These are phyloP conservation scores for Geoglossum glabrum DNA, from an alignment of 495 filamentous ascomycete genomes.

Conservation along the genomic window DNA sequence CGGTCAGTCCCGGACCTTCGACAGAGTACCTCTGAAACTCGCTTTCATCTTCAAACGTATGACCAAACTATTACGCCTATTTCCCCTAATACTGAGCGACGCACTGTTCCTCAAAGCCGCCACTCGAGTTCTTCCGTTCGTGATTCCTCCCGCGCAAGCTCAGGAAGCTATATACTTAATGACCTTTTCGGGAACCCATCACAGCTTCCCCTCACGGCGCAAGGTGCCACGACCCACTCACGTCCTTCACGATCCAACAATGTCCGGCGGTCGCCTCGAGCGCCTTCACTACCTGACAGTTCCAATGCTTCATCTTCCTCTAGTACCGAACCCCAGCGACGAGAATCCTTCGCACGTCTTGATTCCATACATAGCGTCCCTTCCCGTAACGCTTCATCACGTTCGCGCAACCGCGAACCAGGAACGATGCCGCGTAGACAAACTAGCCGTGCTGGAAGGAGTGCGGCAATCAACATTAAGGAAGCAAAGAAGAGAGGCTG, in stretches of 20 bases:
- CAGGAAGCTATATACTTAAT: conserved; percentile 6
- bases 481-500: conserved; percentile 34
- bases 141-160: conserved; percentile 1
- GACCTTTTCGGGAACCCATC: conserved; percentile 13
- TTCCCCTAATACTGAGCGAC: conserved; percentile 14
- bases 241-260: background rate
- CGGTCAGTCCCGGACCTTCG: background rate
- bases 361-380: conserved; percentile 28
- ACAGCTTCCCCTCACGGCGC: background rate
- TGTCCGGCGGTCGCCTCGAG: background rate
- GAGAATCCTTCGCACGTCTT: conserved; percentile 26
- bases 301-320: conserved; percentile 10
- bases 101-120: conserved; percentile 12
- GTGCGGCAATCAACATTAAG: conserved; percentile 32
- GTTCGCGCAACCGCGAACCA: background rate
- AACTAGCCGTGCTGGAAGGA: conserved; percentile 26
- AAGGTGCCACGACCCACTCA: background rate
- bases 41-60: background rate
- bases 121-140: conserved; percentile 3
- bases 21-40: background rate
- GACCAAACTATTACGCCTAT: background rate
- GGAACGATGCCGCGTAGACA: conserved; percentile 19
- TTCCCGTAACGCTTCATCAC: conserved; percentile 10
- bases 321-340: background rate
- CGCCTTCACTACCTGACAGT: background rate